Evolutionary conservation across 352 stramenopile genomes (phyloP), one percentile per base, ranked within the genome.

Genomic region (Phytophthora syringae): DNA sequence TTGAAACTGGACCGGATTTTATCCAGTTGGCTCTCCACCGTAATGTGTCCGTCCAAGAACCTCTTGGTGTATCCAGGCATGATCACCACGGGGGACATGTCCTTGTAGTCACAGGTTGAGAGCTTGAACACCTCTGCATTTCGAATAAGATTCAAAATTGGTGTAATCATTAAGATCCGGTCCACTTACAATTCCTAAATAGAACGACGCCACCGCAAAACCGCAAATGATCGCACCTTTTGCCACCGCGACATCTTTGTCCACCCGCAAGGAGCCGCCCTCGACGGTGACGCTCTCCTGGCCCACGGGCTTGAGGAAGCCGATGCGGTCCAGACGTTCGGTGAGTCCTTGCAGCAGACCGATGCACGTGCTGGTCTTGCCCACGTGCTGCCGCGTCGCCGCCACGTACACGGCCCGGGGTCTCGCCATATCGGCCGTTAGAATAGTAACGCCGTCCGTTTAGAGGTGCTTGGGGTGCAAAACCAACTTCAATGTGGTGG

Each of bases 51-150:
- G 61, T 99, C 96, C 20, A 99, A 79, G 66, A 95, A 99, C n/a
- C 98, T 72, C 63, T 95, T 96, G 27, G 96, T 99, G 72, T 99
- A 99, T 7, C 96, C 96, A 4, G 77, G 64, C 11, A 96, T 96
- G 68, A 99, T 98, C 63, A 99, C 90, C 5, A 99, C 95, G 11
- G 97, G 97, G 47, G 86, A 98, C 97, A 99, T 99, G 65, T 98
- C 81, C 40, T 75, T 61, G 76, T 99, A 99, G 30, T 94, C 80
- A 54, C 97, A 95, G 44, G 93, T 84, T 58, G 93, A 77, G 28
- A 99, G 72, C 48, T 92, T 75, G 60, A 99, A 99, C 60, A 98
- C 92, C 80, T 99, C 94, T 92, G 67, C 7, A 32, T 37, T 48
- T 7, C 3, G 47, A 62, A 32, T 51, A 37, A 55, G 24, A n/a